Base-by-base conservation (phyloP, 768 basidiomycete genomes). In the Hypholoma fasciculare region DNA sequence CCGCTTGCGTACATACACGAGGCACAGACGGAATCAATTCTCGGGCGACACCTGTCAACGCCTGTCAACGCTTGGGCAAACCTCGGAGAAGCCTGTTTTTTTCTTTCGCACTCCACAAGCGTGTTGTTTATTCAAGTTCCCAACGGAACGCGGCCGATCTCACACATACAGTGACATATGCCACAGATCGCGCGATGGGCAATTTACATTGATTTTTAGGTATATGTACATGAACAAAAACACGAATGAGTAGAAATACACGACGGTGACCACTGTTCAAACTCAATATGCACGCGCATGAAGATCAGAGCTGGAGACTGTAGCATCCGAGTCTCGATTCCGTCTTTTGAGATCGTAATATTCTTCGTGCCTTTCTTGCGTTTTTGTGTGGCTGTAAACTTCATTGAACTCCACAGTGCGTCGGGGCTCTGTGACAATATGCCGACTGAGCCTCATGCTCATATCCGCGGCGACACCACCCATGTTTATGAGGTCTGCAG, bases 381-480 rank as follows among this genome's bases (percentile, higher is more conserved):
- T 26, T 26, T 57, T 54, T 34, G 46, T 36, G 30, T 49, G 36
- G 14, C 44, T 42, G 19, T 54, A 49, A 1, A 50, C 23, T 61
- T 60, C 58, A 59, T 23, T 23, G 23, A 42, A 55, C 58, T 56
- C 47, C 57, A 42, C 27, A 63, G 52, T 14, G 67, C 54, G 26
- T 63, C 60, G 38, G 16, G 38, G 49, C 13, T 50, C 49, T 4
- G 26, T 42, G 27, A 57, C 20, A 34, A 57, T 16, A 13, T 67
- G 64, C 49, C 68, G 65, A 58, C 68, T 73, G 50, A 69, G 59
- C 47, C 63, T 65, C 68, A 73, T 74, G 1, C 72, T 69, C 66
- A 72, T 74, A 12, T 68, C 71, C 7, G 83, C 81, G 0, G 80
- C 81, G 57, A 82, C 79, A 17, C 79, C 79, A 42, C 77, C 82